phyloP scores from a whole-genome alignment of 352 stramenopile genomes.

The Globisporangium recalcitrans region DNA sequence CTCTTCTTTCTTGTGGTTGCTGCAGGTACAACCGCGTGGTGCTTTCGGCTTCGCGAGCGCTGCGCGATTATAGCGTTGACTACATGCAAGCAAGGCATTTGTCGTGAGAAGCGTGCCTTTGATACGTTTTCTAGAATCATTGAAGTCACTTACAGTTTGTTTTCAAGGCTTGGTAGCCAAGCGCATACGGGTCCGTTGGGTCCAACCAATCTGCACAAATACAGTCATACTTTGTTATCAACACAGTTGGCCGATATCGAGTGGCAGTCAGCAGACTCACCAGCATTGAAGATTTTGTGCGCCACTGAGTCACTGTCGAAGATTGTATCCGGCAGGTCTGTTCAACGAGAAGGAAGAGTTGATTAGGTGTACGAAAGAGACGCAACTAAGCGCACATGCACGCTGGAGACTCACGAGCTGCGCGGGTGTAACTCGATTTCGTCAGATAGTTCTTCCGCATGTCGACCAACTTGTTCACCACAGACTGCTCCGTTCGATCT shows the following conservation, averaged over 20 bases:
- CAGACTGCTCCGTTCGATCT: constrained; percentile 51
- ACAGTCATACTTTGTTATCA: too few relatives aligned
- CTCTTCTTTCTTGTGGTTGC: constrained; percentile 8
- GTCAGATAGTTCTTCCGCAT: constrained; percentile 47
- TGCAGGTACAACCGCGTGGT: neutral
- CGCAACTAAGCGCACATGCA: neutral
- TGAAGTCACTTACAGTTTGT: constrained; percentile 26
- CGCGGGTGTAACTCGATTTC: constrained; percentile 29
- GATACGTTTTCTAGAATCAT: neutral
- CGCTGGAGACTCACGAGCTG: constrained; percentile 36
- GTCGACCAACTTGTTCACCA: constrained; percentile 53
- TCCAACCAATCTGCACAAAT: constrained; percentile 21
- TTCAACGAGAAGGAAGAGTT: constrained; percentile 6
- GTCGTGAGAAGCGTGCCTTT: neutral
- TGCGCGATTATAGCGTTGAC: constrained; percentile 2
- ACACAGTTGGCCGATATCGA: neutral
- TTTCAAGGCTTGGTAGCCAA: constrained; percentile 47
- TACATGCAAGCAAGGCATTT: neutral
- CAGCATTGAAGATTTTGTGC: constrained; percentile 65
- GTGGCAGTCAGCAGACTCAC: constrained; percentile 19
- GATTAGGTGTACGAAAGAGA: neutral
- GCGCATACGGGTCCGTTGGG: constrained; percentile 43
- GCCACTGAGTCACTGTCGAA: constrained; percentile 49
- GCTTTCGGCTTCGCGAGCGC: neutral
- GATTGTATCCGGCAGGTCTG: constrained; percentile 52